Evolutionary conservation across 2,329 filamentous ascomycete species (phyloP).

Genomic region (Trichoderma sp.): DNA sequence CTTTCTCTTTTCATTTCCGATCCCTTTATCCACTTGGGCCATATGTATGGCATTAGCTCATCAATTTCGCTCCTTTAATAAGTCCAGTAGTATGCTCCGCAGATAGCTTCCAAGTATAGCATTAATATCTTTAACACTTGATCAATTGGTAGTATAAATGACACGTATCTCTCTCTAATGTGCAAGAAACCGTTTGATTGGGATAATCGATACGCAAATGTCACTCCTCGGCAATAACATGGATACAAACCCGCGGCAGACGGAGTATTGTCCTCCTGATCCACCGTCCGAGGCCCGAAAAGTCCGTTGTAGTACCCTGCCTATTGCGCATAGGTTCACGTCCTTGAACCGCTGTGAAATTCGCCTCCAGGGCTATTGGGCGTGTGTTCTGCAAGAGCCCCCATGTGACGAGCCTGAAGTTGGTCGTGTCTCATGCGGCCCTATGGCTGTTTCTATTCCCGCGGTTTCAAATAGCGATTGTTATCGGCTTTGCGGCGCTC

Average conservation of each 20-base stretch:
- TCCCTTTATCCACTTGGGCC: not conserved
- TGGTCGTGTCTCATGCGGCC: not conserved
- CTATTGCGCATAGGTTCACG: not conserved
- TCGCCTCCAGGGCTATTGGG: not conserved
- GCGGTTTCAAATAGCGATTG: not conserved
- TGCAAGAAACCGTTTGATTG: not conserved
- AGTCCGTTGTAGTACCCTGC: not conserved
- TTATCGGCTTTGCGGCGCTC: no score
- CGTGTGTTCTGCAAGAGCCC: not conserved
- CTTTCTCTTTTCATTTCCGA: not conserved
- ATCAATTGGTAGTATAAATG: not conserved
- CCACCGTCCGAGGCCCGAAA: not conserved
- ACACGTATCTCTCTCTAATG: not conserved
- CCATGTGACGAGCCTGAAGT: not conserved
- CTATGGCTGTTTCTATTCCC: not conserved
- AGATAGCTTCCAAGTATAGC: not conserved
- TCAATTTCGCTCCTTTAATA: not conserved
- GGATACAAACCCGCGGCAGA: not conserved
- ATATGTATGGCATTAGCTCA: not conserved
- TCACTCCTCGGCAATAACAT: not conserved
- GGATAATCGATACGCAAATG: not conserved
- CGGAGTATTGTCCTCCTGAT: not conserved
- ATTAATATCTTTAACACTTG: not conserved
- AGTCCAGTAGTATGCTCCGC: not conserved
- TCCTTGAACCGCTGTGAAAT: not conserved